phyloP scores from a whole-genome alignment of 768 basidiomycete genomes.

The Auriscalpium microsporum region DNA sequence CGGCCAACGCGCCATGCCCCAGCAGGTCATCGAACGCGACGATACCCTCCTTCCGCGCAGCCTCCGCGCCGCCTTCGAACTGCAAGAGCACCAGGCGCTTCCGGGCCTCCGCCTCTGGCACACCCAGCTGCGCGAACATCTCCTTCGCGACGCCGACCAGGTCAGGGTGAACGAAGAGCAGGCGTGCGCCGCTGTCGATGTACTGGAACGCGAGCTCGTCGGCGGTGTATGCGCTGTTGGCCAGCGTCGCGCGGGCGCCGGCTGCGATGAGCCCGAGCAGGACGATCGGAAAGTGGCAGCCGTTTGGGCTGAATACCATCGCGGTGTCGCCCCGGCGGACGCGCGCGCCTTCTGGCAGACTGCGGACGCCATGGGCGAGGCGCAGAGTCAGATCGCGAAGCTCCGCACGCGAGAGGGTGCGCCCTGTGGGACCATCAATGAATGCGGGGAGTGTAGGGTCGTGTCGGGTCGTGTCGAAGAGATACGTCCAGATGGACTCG shows the following conservation, averaged over 20 bases:
- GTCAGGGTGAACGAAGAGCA: constrained; percentile 56
- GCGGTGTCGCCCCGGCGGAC: constrained; percentile 43
- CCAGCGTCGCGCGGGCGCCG: constrained; percentile 58
- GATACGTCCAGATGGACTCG: background rate
- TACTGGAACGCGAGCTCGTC: constrained; percentile 67
- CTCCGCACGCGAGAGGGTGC: constrained; percentile 44
- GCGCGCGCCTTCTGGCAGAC: constrained; percentile 16
- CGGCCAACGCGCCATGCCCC: constrained; percentile 34
- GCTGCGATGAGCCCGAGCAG: constrained; percentile 46
- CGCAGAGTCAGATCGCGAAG: constrained; percentile 46
- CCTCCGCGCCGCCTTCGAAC: background rate
- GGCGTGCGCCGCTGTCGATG: constrained; percentile 49
- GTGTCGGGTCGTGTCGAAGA: background rate
- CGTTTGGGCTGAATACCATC: constrained; percentile 61
- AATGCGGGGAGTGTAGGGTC: constrained; percentile 35
- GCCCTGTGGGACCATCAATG: constrained; percentile 55
- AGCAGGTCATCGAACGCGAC: constrained; percentile 42
- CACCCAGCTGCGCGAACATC: constrained; percentile 44
- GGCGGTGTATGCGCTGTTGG: constrained; percentile 62
- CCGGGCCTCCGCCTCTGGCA: constrained; percentile 37
- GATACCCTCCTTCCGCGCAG: constrained; percentile 19
- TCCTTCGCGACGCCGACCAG: constrained; percentile 46
- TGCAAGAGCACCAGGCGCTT: constrained; percentile 48
- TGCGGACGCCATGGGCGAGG: constrained; percentile 46
- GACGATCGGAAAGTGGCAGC: no score